A percentile compares a stretch with the other conserved stretches of the same genome.
Conservation (phyloP, 441 rosid species). For the Populus hybrid region DNA sequence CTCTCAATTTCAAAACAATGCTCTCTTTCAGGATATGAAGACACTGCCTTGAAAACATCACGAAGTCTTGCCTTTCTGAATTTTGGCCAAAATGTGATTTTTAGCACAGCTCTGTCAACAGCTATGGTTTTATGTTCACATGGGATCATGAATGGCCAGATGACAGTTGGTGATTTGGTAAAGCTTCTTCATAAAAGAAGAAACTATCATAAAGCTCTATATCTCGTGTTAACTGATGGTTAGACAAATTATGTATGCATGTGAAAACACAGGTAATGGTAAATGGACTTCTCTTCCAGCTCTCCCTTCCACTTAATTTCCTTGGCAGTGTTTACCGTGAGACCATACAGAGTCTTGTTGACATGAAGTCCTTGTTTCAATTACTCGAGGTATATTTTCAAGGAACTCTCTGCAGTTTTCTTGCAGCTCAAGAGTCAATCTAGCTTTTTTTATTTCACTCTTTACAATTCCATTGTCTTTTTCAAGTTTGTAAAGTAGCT, state of each 20-base stretch:
- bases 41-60: slow-evolving; percentile 78
- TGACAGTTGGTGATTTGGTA: slow-evolving; percentile 99
- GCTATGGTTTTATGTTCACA: slow-evolving; percentile 92
- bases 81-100: slow-evolving; percentile 87
- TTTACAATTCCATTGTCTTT: background rate
- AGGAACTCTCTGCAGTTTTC: slow-evolving; percentile 12
- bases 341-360: slow-evolving; percentile 91
- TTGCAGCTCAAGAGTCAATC: slow-evolving; percentile 9
- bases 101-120: slow-evolving; percentile 80
- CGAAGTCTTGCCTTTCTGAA: slow-evolving; percentile 83
- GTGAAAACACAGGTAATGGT: slow-evolving; percentile 86
- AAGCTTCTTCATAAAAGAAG: slow-evolving; percentile 16
- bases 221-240: slow-evolving; percentile 17
- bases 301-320: slow-evolving; percentile 91
- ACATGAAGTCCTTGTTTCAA: slow-evolving; percentile 88
- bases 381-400: slow-evolving; percentile 69
- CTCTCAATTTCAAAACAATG: slow-evolving; percentile 16
- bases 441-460: background rate
- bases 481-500: background rate
- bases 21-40: slow-evolving; percentile 69
- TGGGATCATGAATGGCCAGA: slow-evolving; percentile 74
- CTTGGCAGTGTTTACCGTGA: slow-evolving; percentile 97
- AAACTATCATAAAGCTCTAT: background rate
- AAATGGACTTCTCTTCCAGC: slow-evolving; percentile 94
- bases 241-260: slow-evolving; percentile 19